phyloP scores from a whole-genome alignment of 768 basidiomycete genomes.

The Termitomyces sp. region DNA sequence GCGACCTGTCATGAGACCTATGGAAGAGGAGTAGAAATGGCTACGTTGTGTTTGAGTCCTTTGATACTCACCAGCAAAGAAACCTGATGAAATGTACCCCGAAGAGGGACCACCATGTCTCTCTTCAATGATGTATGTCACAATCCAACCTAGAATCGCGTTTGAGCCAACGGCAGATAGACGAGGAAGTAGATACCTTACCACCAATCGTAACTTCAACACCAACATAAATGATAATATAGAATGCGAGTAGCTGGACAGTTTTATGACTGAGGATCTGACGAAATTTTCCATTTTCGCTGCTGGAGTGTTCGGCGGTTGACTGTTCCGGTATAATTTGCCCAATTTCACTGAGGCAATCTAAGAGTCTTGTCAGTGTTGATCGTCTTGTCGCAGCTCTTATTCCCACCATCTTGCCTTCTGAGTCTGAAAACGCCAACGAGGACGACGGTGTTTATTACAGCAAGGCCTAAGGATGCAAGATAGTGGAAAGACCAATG shows the following conservation, averaged over 20 bases:
- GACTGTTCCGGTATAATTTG: conserved; percentile 27
- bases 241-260: conserved; percentile 60
- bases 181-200: conserved; percentile 8
- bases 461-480: conserved; percentile 59
- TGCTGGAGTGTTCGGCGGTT: conserved; percentile 14
- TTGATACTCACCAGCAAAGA: conserved; percentile 17
- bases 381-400: not conserved
- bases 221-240: conserved; percentile 63
- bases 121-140: conserved; percentile 44
- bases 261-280: conserved; percentile 47
- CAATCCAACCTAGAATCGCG: conserved; percentile 53
- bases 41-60: not conserved
- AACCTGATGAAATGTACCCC: conserved; percentile 22
- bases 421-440: conserved; percentile 60
- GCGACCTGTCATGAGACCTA: conserved; percentile 56
- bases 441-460: conserved; percentile 48
- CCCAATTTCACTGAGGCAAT: conserved; percentile 44
- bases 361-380: conserved; percentile 21
- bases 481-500: conserved; percentile 81
- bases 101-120: conserved; percentile 29
- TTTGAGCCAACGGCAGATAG: not conserved
- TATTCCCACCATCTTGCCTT: conserved; percentile 54
- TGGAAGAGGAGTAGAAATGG: not conserved
- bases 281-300: conserved; percentile 26
- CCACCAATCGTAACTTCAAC: conserved; percentile 58